These are phyloP conservation scores for Fragilariopsis cylindrus DNA, from an alignment of 108 stramenopile genomes.

Conservation along the genomic window DNA sequence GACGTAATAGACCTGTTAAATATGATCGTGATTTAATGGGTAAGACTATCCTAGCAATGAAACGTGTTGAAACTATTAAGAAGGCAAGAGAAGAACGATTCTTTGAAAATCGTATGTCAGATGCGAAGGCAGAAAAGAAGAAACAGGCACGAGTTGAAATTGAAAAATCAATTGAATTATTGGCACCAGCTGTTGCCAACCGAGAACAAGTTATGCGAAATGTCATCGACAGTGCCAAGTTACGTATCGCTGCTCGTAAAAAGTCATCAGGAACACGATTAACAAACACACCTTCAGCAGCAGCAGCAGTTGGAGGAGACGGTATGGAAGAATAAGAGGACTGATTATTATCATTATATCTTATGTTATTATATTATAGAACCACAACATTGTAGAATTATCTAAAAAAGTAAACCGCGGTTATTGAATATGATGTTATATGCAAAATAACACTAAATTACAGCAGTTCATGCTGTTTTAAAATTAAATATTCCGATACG, in stretches of 20 bases:
- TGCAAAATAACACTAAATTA: no score
- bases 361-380: neutral
- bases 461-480: no score
- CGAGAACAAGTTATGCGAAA: conserved; percentile 89
- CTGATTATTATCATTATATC: conserved; percentile 4
- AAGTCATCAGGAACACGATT: conserved; percentile 33
- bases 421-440: no score
- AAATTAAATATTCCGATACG: no score
- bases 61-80: conserved; percentile 91
- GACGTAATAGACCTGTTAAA: conserved; percentile 96
- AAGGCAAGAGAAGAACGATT: conserved; percentile 75
- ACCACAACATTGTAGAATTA: no score
- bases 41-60: conserved; percentile 97
- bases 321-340: conserved; percentile 32
- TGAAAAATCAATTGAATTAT: conserved; percentile 84
- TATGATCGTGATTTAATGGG: conserved; percentile 97
- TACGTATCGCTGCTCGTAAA: conserved; percentile 81
- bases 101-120: conserved; percentile 89
- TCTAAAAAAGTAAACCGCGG: no score
- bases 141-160: conserved; percentile 88
- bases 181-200: conserved; percentile 86
- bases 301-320: neutral
- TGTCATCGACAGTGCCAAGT: conserved; percentile 80
- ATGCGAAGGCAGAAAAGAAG: conserved; percentile 86
- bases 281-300: conserved; percentile 5